Percentiles rank a stretch among this genome's conserved stretches.
These are phyloP conservation scores for Excoecaria cochinchinensis DNA, from an alignment of 345 rosid genomes.

Conservation along the genomic window DNA sequence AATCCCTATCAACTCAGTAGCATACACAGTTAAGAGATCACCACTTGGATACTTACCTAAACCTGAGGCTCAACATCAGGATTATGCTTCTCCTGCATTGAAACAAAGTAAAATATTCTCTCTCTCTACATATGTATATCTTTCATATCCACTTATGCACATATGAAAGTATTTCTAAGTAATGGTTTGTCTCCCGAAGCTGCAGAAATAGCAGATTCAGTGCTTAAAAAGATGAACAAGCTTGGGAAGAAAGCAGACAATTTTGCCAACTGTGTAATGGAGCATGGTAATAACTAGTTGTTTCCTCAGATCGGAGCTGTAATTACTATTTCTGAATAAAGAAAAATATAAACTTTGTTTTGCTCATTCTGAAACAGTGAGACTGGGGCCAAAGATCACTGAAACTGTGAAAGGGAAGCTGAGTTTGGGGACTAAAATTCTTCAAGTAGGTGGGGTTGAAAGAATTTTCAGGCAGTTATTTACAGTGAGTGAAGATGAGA, in stretches of 20 bases:
- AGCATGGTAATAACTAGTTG: conserved; percentile 39
- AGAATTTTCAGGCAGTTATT: conserved; percentile 45
- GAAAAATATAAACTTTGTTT: background rate
- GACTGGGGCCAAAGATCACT: conserved; percentile 37
- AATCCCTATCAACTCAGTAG: conserved; percentile 16
- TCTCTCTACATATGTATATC: background rate
- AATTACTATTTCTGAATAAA: background rate
- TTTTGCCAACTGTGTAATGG: conserved; percentile 32
- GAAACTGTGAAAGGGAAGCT: conserved; percentile 51
- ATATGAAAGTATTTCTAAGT: background rate
- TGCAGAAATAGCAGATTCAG: conserved; percentile 10
- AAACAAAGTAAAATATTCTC: background rate
- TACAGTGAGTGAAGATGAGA: conserved; percentile 38
- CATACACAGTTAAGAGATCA: background rate
- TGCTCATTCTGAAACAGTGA: conserved; percentile 28
- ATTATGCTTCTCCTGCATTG: background rate
- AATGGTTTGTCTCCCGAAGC: background rate
- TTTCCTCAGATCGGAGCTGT: background rate
- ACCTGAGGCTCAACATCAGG: background rate
- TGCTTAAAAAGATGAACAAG: conserved; percentile 21
- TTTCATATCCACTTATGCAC: background rate
- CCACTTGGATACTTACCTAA: background rate
- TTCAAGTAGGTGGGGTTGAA: conserved; percentile 44
- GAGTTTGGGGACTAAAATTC: conserved; percentile 42
- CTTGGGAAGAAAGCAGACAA: conserved; percentile 28